Conservation (phyloP, 305 asterid species). For the Rubia occidens region DNA sequence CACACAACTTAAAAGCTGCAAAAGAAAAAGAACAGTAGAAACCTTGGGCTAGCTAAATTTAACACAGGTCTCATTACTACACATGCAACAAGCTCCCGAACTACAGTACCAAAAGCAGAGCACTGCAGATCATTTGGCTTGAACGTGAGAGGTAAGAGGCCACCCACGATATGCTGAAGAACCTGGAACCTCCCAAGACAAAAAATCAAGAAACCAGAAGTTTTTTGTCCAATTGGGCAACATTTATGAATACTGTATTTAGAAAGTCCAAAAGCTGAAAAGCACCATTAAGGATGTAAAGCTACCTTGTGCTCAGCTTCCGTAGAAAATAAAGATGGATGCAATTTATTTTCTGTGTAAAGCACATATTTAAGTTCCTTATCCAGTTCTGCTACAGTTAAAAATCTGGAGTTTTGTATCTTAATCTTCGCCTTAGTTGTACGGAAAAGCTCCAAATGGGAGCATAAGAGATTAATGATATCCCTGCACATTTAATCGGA, state of each 20-base stretch:
- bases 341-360: slow-evolving; percentile 79
- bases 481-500: slow-evolving; percentile 56
- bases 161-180: slow-evolving; percentile 92
- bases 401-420: slow-evolving; percentile 37
- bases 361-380: slow-evolving; percentile 51
- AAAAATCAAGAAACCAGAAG: slow-evolving; percentile 9
- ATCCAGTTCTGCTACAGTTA: slow-evolving; percentile 70
- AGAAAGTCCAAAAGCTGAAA: not conserved
- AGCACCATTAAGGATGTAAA: slow-evolving; percentile 9
- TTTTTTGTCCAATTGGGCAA: slow-evolving; percentile 12
- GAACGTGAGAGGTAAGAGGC: slow-evolving; percentile 70
- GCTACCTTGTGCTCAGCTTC: slow-evolving; percentile 96
- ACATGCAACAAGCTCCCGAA: slow-evolving; percentile 89
- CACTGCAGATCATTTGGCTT: slow-evolving; percentile 73
- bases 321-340: slow-evolving; percentile 84
- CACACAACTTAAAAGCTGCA: slow-evolving; percentile 16
- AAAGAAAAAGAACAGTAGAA: slow-evolving; percentile 10
- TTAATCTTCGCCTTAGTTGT: slow-evolving; percentile 53
- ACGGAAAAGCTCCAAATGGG: slow-evolving; percentile 78
- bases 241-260: not conserved
- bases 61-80: slow-evolving; percentile 82
- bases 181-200: slow-evolving; percentile 50
- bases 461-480: slow-evolving; percentile 45
- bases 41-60: slow-evolving; percentile 92
- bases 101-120: slow-evolving; percentile 63